These are phyloP conservation scores for Multifurca ochricompacta DNA, from an alignment of 768 basidiomycete genomes.

Conservation along the genomic window DNA sequence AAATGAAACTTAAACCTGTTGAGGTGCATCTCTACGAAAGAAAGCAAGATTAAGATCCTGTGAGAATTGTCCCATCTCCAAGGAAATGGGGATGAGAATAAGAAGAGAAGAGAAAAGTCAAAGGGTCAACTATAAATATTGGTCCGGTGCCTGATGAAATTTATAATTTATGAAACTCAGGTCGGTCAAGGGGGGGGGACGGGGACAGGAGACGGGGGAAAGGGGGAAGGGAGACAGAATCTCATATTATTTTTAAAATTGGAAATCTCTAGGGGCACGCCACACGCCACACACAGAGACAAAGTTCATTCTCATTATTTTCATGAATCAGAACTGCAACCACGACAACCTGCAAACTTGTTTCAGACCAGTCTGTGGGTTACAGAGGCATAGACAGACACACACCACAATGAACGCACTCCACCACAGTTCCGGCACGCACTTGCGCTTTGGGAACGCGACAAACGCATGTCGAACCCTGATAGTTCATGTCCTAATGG, in stretches of 20 bases:
- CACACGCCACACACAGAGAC: no score
- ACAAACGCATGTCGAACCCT: constrained; percentile 97
- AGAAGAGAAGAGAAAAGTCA: not conserved
- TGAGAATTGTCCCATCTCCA: constrained; percentile 42
- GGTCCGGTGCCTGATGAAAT: no score
- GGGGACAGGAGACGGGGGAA: no score
- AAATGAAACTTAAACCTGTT: constrained; percentile 15
- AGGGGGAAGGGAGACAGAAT: no score
- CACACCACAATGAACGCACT: constrained; percentile 96
- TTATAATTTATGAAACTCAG: no score
- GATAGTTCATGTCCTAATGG: constrained; percentile 93
- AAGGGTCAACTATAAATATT: no score
- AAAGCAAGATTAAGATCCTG: constrained; percentile 32
- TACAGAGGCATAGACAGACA: constrained; percentile 22
- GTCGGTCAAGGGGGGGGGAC: no score
- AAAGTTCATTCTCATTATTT: not conserved
- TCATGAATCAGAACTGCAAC: constrained; percentile 84
- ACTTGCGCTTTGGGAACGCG: constrained; percentile 94
- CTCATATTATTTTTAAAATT: no score
- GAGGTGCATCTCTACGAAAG: constrained; percentile 36
- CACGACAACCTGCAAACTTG: constrained; percentile 63
- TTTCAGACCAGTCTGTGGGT: constrained; percentile 11
- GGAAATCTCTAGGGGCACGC: no score
- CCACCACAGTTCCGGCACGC: constrained; percentile 82
- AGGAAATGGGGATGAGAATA: constrained; percentile 5